Evolutionary conservation across 768 basidiomycete species (phyloP).

Genomic region (Roridomyces roridus): DNA sequence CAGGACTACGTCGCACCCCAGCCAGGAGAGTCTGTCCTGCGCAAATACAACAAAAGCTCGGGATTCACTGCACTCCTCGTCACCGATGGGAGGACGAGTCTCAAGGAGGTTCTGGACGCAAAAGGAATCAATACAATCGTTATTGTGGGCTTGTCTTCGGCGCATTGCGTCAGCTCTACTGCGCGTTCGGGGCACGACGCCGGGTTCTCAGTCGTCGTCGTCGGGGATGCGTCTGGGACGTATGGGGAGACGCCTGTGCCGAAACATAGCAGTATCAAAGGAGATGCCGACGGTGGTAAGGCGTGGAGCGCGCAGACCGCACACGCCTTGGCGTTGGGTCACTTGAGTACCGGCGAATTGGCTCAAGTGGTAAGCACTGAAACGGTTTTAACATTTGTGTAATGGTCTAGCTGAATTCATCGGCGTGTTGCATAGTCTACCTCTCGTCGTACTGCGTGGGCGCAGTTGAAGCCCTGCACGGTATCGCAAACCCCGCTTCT

Average conservation of each 20-base stretch:
- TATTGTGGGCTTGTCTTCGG: slow-evolving; percentile 14
- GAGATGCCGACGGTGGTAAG: slow-evolving; percentile 8
- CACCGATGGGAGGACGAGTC: neutral
- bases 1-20: slow-evolving; percentile 13
- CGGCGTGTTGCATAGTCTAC: too few relatives aligned
- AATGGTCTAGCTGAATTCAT: neutral
- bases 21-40: slow-evolving; percentile 13
- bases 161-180: slow-evolving; percentile 21
- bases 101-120: slow-evolving; percentile 12
- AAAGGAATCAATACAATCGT: slow-evolving; percentile 12
- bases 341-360: slow-evolving; percentile 13
- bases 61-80: slow-evolving; percentile 13
- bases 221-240: slow-evolving; percentile 16
- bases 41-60: slow-evolving; percentile 22
- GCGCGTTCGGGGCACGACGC: slow-evolving; percentile 12
- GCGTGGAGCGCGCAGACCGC: slow-evolving; percentile 15
- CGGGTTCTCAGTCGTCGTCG: slow-evolving; percentile 13
- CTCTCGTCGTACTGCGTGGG: too few relatives aligned
- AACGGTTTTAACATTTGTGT: slow-evolving; percentile 1
- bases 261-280: neutral
- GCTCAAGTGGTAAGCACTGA: slow-evolving; percentile 16
- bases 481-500: too few relatives aligned
- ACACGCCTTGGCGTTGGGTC: slow-evolving; percentile 17
- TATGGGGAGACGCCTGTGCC: neutral
- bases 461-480: too few relatives aligned